Evolutionary conservation across 495 filamentous ascomycete species (phyloP), one percentile per base, ranked within the genome.

Genomic region (Podospora appendiculata): DNA sequence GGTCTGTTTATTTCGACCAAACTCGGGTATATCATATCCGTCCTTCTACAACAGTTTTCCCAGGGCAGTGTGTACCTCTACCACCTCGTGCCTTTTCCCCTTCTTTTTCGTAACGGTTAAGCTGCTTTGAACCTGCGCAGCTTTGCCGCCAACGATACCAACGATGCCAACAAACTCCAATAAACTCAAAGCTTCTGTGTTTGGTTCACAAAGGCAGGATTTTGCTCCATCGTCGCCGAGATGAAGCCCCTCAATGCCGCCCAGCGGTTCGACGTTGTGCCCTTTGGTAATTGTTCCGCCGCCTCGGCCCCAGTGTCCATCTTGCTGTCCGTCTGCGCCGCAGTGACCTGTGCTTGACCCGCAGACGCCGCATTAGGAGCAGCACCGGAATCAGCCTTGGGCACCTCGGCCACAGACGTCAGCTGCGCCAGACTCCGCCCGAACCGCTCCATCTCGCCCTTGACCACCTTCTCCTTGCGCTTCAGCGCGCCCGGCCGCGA

Each of bases 381-480:
- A 25, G 25, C 25, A 25, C n/a, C n/a, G n/a, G n/a, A n/a, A n/a
- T 48, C 25, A 16, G 50, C 1, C 38, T 41, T 32, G 41, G 39
- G 19, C 32, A 16, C 48, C 39, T 43, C 32, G 11, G 52, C 8
- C 54, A 78, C 76, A 59, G 64, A 69, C 52, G 81, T 76, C 52
- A 79, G 58, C 68, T 82, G 75, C 39, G 86, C 90, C 76, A 97
- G 70, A 67, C 90, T 96, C 68, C 73, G 78, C 51, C 79, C 82
- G 62, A 96, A 96, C 52, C 91, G 74, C 67, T 89, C 82, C 63
- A 85, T 81, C 77, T 97, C 92, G 56, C 74, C 67, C 66, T 71
- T 79, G 47, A 94, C 86, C 32, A 96, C 40, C 65, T 79, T 82
- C 66, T 90, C 88, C 70, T 86, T 90, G 58, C 81, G 76, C 78